phyloP scores from a whole-genome alignment of 495 filamentous ascomycete species.

The Aspergillus steynii region DNA sequence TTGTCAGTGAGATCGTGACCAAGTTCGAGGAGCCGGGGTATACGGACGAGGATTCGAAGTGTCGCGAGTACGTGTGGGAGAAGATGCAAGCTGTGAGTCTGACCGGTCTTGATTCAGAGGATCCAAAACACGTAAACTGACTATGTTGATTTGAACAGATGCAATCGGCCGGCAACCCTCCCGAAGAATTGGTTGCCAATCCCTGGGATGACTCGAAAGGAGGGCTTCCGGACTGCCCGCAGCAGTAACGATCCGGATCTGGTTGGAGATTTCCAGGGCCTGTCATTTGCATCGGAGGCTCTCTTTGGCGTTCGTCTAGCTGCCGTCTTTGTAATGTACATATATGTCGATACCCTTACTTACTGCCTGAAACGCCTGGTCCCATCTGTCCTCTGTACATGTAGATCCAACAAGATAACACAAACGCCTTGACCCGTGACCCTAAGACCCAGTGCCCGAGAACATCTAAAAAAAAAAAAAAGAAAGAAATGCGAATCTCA shows the following conservation, averaged over 20 bases:
- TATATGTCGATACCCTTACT: conserved; percentile 15
- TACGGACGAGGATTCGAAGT: conserved; percentile 74
- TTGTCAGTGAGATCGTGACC: conserved; percentile 84
- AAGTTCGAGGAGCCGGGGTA: conserved; percentile 83
- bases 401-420: background rate
- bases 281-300: conserved; percentile 26
- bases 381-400: background rate
- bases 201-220: conserved; percentile 41
- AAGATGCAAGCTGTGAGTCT: conserved; percentile 89
- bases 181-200: conserved; percentile 85
- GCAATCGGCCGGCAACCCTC: conserved; percentile 91
- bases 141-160: conserved; percentile 53
- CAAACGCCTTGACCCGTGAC: conserved; percentile 7
- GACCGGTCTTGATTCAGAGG: conserved; percentile 4
- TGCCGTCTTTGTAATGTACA: conserved; percentile 13
- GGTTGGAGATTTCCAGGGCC: background rate
- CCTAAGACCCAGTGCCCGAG: background rate
- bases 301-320: conserved; percentile 8
- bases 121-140: conserved; percentile 9
- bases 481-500: background rate
- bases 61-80: conserved; percentile 92
- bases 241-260: conserved; percentile 30
- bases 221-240: conserved; percentile 41
- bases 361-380: background rate
- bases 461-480: background rate